Conservation (phyloP, 345 rosid genomes). For the Salix udensis region DNA sequence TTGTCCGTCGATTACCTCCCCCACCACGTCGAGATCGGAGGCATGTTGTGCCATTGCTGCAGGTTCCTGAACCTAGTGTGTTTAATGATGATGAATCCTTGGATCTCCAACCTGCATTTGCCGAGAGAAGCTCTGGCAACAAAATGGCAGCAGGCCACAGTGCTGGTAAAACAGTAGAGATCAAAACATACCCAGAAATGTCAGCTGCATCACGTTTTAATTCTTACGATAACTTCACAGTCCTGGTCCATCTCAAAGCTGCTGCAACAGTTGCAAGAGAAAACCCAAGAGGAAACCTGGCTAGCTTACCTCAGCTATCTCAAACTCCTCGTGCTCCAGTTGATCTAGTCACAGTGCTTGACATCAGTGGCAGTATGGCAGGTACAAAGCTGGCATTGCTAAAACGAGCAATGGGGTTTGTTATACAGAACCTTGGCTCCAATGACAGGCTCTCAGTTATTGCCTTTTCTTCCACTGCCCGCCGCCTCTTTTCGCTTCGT, state of each 20-base stretch:
- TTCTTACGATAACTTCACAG: constrained; percentile 56
- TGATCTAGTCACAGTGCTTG: constrained; percentile 91
- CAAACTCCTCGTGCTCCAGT: constrained; percentile 64
- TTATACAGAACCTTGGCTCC: constrained; percentile 89
- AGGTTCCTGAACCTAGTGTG: constrained; percentile 60
- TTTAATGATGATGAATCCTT: constrained; percentile 75
- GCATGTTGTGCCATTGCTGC: constrained; percentile 51
- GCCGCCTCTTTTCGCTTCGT: constrained; percentile 77
- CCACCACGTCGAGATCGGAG: constrained; percentile 52
- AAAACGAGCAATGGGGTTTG: constrained; percentile 98
- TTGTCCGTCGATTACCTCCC: constrained; percentile 49
- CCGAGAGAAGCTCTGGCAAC: constrained; percentile 30
- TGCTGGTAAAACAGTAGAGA: constrained; percentile 42
- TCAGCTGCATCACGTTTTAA: constrained; percentile 48
- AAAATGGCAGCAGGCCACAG: constrained; percentile 24
- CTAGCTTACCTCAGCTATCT: constrained; percentile 36
- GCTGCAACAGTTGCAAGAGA: constrained; percentile 38
- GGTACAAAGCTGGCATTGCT: constrained; percentile 93
- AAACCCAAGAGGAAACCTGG: constrained; percentile 30
- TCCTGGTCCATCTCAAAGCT: constrained; percentile 81
- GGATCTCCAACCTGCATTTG: constrained; percentile 41
- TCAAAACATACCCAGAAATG: constrained; percentile 71
- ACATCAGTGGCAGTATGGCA: constrained; percentile 97
- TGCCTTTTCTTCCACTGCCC: constrained; percentile 92
- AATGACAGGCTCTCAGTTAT: constrained; percentile 92